phyloP scores from a whole-genome alignment of 176 grass and related monocot genomes.

The Aegilops longissima region DNA sequence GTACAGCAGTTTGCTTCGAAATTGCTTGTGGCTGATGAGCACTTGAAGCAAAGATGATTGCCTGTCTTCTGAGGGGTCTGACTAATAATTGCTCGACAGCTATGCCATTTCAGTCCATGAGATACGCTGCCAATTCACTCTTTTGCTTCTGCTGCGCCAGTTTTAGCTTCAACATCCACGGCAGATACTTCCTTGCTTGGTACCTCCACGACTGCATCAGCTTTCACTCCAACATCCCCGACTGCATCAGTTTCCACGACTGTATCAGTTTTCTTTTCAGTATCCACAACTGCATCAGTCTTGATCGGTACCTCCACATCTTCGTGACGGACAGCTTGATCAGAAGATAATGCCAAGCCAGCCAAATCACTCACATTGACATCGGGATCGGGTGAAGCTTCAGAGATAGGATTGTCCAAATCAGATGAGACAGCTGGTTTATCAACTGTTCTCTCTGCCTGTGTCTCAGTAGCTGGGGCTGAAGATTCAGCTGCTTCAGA shows the following conservation, averaged over 20 bases:
- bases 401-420: conserved; percentile 1
- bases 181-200: conserved; percentile 21
- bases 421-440: conserved; percentile 16
- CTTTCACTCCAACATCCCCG: background rate
- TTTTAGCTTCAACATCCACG: conserved; percentile 18
- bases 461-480: conserved; percentile 5
- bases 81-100: conserved; percentile 38
- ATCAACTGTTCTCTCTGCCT: conserved; percentile 21
- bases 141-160: conserved; percentile 25
- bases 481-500: conserved; percentile 33
- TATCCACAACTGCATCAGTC: background rate
- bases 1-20: conserved; percentile 45
- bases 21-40: conserved; percentile 22
- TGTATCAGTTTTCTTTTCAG: conserved; percentile 23
- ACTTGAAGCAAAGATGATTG: conserved; percentile 37
- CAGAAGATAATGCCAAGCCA: background rate
- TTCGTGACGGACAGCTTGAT: conserved; percentile 7
- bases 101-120: conserved; percentile 30
- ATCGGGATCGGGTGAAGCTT: conserved; percentile 25
- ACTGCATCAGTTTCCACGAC: background rate
- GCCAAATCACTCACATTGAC: conserved; percentile 22
- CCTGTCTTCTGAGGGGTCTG: conserved; percentile 20
- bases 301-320: conserved; percentile 22
- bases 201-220: conserved; percentile 7
- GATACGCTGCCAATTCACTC: conserved; percentile 28